These are phyloP conservation scores for Poronia punctata DNA, from an alignment of 495 filamentous ascomycete genomes.

Conservation along the genomic window DNA sequence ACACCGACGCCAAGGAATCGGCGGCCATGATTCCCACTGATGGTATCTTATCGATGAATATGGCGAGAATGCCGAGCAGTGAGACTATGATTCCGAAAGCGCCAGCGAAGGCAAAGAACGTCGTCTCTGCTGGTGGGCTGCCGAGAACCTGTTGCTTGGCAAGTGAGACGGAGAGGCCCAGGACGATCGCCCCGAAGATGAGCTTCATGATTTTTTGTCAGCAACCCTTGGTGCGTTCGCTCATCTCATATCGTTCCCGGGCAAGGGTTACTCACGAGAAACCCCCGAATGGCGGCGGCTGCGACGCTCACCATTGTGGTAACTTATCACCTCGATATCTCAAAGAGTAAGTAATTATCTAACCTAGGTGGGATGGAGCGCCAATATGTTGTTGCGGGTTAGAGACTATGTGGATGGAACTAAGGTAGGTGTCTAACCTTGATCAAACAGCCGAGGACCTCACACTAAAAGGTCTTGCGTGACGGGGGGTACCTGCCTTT, in stretches of 20 bases:
- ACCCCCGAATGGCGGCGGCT: constrained; percentile 1
- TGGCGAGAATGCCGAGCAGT: constrained; percentile 28
- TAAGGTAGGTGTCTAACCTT: too few relatives aligned
- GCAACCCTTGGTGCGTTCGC: too few relatives aligned
- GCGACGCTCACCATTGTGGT: constrained; percentile 4
- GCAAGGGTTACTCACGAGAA: constrained; percentile 2
- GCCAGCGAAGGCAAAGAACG: constrained; percentile 42
- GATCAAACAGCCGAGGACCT: too few relatives aligned
- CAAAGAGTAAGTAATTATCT: too few relatives aligned
- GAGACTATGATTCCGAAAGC: constrained; percentile 41
- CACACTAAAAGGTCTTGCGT: too few relatives aligned
- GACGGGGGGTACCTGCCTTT: too few relatives aligned
- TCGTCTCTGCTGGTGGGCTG: constrained; percentile 31
- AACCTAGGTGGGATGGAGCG: too few relatives aligned
- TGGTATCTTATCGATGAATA: constrained; percentile 35
- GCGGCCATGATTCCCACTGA: constrained; percentile 31
- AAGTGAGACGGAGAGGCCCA: constrained; percentile 41
- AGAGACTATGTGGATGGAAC: too few relatives aligned
- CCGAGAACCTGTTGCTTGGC: constrained; percentile 36
- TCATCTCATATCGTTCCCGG: too few relatives aligned
- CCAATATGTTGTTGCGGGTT: too few relatives aligned
- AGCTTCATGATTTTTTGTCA: constrained; percentile 18
- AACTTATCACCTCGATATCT: not conserved
- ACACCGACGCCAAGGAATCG: constrained; percentile 37
- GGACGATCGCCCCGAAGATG: constrained; percentile 38